Conservation (phyloP, 2,329 filamentous ascomycete species). For the Nothopassalora personata region DNA sequence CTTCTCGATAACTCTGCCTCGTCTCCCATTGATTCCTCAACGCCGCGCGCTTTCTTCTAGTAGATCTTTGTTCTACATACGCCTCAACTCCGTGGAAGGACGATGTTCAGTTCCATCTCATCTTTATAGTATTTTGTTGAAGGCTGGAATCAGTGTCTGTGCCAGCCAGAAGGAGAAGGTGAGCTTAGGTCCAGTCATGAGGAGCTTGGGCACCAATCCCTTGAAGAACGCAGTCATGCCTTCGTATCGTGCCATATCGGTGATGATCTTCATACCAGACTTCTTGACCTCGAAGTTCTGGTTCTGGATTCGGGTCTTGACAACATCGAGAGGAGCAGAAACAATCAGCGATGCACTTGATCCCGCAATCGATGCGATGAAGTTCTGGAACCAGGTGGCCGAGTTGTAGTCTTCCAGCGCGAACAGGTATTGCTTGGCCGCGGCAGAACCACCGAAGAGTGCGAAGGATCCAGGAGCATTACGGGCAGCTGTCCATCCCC, state of each 20-base stretch:
- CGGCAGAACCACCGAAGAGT: constrained; percentile 95
- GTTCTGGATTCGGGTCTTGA: constrained; percentile 98
- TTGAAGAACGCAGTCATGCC: constrained; percentile 90
- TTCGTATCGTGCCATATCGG: constrained; percentile 90
- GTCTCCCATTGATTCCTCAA: background rate
- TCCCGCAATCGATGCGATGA: constrained; percentile 90
- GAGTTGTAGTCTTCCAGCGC: constrained; percentile 89
- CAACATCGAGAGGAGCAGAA: constrained; percentile 92
- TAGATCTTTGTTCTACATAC: background rate
- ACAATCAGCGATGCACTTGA: constrained; percentile 93
- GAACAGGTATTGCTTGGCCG: constrained; percentile 95
- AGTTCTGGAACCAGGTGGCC: constrained; percentile 92
- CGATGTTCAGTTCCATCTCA: background rate
- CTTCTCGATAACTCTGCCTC: background rate
- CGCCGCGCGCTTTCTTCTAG: background rate
- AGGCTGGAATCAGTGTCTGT: constrained; percentile 93
- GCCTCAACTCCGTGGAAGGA: background rate
- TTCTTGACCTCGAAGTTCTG: constrained; percentile 98
- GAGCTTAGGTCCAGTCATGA: constrained; percentile 98
- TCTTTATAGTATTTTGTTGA: constrained; percentile 60
- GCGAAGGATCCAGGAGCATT: constrained; percentile 97
- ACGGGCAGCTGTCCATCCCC: constrained; percentile 94
- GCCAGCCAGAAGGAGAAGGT: constrained; percentile 99
- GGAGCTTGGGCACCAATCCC: constrained; percentile 89
- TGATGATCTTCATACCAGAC: constrained; percentile 83